Base-by-base conservation (phyloP, 192 early-diverging fungal genomes). In the Linnemannia zychae region DNA sequence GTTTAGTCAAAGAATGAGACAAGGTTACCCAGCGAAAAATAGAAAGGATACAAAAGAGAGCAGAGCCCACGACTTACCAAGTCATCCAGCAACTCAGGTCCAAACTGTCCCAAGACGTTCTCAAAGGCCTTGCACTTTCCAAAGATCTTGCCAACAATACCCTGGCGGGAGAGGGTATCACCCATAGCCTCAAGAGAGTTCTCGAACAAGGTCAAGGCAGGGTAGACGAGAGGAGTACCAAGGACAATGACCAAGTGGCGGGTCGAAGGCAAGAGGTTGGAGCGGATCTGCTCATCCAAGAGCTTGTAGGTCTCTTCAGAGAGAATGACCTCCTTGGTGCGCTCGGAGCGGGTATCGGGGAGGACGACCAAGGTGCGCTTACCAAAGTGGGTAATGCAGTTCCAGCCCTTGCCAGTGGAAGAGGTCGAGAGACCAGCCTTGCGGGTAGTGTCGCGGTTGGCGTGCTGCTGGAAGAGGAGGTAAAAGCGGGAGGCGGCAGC, bases 51-150 rank as follows among this genome's bases (percentile, higher is more conserved):
- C 34, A 36, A 74, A 24, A 60, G 28, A 66, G 22, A 66, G 40
- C 40, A 44, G 40, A 44, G 48, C 33, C 33, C 28, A 13, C 22
- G 93, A 87, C 96, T 95, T 87, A 93, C 94, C 92, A 97, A 90
- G 73, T 97, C 96, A 88, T 98, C 97, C 33, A 93, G 87, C 60
- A 98, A 88, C 77, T 98, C 96, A 24, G 95, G 94, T 79, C 96
- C 95, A 70, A 96, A 92, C 88, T 74, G 93, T 81, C 50, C 83
- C 69, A 85, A 75, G 37, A 85, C 83, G 74, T 85, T 85, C 69
- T 79, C 72, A 60, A 85, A 85, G 46, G 83, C 83, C 83, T 85
- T 85, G 77, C 66, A 63, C 77, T 85, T 85, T 44, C 81, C 77
- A 85, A 85, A 85, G 74, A 85, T 66, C 74, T 85, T 85, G 48